Conservation (phyloP, 495 filamentous ascomycete species). For the Penicillium macrosclerotiorum region DNA sequence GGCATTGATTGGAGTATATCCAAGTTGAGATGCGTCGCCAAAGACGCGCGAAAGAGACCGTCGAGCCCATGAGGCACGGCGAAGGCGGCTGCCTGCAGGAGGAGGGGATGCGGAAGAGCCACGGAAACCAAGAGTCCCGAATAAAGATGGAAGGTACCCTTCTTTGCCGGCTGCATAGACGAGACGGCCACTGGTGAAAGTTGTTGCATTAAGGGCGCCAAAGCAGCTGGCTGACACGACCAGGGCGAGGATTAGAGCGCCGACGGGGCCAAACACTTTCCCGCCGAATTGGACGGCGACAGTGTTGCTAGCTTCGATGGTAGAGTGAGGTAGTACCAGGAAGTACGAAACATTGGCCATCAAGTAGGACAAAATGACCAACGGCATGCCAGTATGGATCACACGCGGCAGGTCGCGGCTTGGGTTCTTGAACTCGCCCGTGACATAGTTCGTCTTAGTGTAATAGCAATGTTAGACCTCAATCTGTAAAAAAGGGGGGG, state of each 20-base stretch:
- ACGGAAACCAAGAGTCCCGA: slow-evolving; percentile 79
- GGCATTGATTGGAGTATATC: slow-evolving; percentile 85
- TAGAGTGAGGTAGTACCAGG: slow-evolving; percentile 79
- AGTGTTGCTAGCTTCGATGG: slow-evolving; percentile 83
- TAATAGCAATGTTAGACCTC: background rate
- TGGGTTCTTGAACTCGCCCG: slow-evolving; percentile 92
- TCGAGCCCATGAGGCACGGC: slow-evolving; percentile 57
- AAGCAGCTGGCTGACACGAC: slow-evolving; percentile 87
- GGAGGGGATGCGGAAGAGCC: slow-evolving; percentile 32
- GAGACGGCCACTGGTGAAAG: slow-evolving; percentile 87
- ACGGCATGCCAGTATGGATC: slow-evolving; percentile 94
- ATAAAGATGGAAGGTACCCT: slow-evolving; percentile 82
- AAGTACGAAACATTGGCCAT: slow-evolving; percentile 92
- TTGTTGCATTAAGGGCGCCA: slow-evolving; percentile 90
- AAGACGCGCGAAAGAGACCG: slow-evolving; percentile 56
- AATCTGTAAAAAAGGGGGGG: no score
- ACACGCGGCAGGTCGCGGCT: slow-evolving; percentile 87
- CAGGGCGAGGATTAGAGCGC: slow-evolving; percentile 81
- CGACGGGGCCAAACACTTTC: slow-evolving; percentile 82
- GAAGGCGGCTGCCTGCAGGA: slow-evolving; percentile 39
- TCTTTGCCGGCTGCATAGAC: slow-evolving; percentile 95
- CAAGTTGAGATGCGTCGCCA: slow-evolving; percentile 59
- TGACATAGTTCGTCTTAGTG: slow-evolving; percentile 87
- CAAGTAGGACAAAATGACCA: slow-evolving; percentile 88
- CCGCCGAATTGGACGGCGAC: slow-evolving; percentile 91